Conservation (phyloP, 805 yeast genomes). For the Schwanniomyces vanrijiae region DNA sequence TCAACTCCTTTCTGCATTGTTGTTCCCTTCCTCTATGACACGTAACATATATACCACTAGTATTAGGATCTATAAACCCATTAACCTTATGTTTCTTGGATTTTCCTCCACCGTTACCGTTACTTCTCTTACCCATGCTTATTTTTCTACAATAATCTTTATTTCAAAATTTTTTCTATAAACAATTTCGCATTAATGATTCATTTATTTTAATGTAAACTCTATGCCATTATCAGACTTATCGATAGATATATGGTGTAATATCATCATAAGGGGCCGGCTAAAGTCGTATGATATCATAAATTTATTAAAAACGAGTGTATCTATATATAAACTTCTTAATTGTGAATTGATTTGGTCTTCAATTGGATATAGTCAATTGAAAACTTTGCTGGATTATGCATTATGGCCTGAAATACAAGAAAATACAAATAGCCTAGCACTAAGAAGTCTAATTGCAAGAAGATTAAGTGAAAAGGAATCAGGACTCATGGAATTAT, state of each 20-base stretch:
- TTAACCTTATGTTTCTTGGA: constrained; percentile 47
- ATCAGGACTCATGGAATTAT: neutral
- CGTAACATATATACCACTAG: constrained; percentile 86
- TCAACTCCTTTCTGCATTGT: constrained; percentile 73
- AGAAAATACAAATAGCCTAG: neutral
- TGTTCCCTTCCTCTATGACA: constrained; percentile 81
- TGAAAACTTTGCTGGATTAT: neutral
- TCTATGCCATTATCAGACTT: constrained; percentile 7
- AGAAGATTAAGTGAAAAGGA: neutral
- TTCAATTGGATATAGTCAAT: neutral
- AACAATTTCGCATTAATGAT: neutral
- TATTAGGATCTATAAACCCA: constrained; percentile 75
- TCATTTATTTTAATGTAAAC: no score
- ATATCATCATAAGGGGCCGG: constrained; percentile 9
- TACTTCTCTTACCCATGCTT: constrained; percentile 30
- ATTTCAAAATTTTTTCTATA: neutral
- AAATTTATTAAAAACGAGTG: constrained; percentile 5
- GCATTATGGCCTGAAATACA: neutral
- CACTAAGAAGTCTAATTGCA: neutral
- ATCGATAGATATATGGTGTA: constrained; percentile 17
- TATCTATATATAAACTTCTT: neutral
- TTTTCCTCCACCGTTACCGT: constrained; percentile 16
- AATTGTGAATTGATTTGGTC: neutral
- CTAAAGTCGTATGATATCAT: constrained; percentile 11
- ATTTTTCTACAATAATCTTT: neutral